phyloP scores from a whole-genome alignment of 2,329 filamentous ascomycete genomes.

The Lachnellula hyalina region DNA sequence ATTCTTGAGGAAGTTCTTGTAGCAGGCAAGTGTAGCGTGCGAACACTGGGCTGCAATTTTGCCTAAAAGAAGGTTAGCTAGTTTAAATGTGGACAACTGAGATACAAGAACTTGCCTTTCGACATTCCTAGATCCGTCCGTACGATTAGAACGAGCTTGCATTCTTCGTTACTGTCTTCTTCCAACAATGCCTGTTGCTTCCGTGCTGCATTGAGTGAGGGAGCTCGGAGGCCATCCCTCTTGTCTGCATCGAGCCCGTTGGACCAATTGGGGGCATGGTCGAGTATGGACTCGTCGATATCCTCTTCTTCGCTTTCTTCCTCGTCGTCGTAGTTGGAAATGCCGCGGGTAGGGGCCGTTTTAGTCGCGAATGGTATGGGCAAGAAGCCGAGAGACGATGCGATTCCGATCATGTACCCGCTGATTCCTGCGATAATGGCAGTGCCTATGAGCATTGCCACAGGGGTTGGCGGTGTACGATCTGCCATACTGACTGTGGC shows the following conservation, averaged over 20 bases:
- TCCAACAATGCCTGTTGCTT: slow-evolving; percentile 23
- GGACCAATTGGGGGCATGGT: slow-evolving; percentile 63
- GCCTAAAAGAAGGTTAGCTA: slow-evolving; percentile 47
- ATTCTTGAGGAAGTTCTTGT: slow-evolving; percentile 68
- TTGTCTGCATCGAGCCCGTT: slow-evolving; percentile 56
- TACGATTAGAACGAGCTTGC: slow-evolving; percentile 89
- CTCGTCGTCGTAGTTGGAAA: slow-evolving; percentile 54
- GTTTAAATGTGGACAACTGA: not conserved
- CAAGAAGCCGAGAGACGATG: slow-evolving; percentile 68
- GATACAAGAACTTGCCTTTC: slow-evolving; percentile 59
- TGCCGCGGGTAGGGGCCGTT: slow-evolving; percentile 37
- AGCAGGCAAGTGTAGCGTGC: slow-evolving; percentile 96
- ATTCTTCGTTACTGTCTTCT: slow-evolving; percentile 62
- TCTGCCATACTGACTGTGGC: slow-evolving; percentile 24
- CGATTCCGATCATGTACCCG: slow-evolving; percentile 77
- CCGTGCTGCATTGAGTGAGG: slow-evolving; percentile 30
- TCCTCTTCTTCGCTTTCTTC: slow-evolving; percentile 66
- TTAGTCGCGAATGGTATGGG: slow-evolving; percentile 39
- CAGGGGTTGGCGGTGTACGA: slow-evolving; percentile 22
- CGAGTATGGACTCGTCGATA: slow-evolving; percentile 51
- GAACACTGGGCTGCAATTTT: slow-evolving; percentile 96
- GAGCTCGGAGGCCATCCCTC: slow-evolving; percentile 47
- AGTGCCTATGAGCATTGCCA: slow-evolving; percentile 63
- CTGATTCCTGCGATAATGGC: slow-evolving; percentile 67
- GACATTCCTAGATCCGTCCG: slow-evolving; percentile 95